Evolutionary conservation across 1,284 basidiomycete genomes (phyloP).

Genomic region (Amylostereum areolatum): DNA sequence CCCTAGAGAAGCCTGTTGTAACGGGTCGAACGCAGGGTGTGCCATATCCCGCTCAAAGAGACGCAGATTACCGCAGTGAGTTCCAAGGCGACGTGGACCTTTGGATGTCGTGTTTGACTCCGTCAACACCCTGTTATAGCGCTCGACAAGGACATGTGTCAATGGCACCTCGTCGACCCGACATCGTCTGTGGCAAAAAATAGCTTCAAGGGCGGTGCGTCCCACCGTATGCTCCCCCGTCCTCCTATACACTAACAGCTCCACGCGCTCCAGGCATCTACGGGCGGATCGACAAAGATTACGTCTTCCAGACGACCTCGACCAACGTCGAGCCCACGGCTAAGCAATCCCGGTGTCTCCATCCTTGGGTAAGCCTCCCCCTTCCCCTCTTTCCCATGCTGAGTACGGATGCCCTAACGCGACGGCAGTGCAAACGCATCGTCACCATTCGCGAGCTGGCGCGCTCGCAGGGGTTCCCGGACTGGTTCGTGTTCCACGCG

Average conservation of each 20-base stretch:
- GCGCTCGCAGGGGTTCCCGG: conserved; percentile 72
- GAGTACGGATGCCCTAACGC: conserved; percentile 3
- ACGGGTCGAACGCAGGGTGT: conserved; percentile 29
- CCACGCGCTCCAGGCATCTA: conserved; percentile 42
- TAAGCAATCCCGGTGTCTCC: conserved; percentile 62
- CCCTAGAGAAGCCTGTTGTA: neutral
- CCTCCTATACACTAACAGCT: conserved; percentile 10
- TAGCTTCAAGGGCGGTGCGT: conserved; percentile 26
- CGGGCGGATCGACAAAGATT: conserved; percentile 46
- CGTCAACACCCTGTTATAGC: conserved; percentile 19
- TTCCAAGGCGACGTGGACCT: conserved; percentile 1
- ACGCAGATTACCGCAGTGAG: conserved; percentile 57
- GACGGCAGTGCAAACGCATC: conserved; percentile 50
- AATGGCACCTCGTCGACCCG: conserved; percentile 54
- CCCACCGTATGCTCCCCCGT: neutral
- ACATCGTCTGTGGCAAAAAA: conserved; percentile 44
- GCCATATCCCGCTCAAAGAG: conserved; percentile 45
- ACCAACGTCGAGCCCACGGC: conserved; percentile 71
- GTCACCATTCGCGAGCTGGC: conserved; percentile 69
- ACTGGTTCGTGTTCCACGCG: conserved; percentile 57
- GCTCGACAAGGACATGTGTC: conserved; percentile 27
- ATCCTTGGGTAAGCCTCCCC: conserved; percentile 46
- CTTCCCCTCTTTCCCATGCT: neutral
- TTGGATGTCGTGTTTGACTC: neutral
- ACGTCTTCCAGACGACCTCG: conserved; percentile 62